These are phyloP conservation scores for Thelonectria rubi DNA, from an alignment of 2,329 filamentous ascomycete species.

Conservation along the genomic window DNA sequence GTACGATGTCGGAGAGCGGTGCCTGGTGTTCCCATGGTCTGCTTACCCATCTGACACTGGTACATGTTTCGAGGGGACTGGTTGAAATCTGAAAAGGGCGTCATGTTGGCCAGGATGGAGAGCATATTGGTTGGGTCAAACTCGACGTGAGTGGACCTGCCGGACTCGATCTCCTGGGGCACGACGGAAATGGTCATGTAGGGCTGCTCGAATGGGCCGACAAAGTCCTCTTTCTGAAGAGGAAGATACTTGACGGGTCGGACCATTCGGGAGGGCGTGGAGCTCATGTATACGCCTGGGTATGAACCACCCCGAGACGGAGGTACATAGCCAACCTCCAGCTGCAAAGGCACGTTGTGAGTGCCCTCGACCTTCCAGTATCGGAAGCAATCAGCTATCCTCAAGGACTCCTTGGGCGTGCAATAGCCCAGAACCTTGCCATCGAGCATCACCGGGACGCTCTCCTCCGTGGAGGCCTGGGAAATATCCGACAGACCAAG, in stretches of 20 bases:
- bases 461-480: constrained; percentile 82
- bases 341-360: constrained; percentile 79
- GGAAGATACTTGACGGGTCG: constrained; percentile 92
- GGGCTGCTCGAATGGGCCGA: constrained; percentile 94
- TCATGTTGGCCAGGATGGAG: constrained; percentile 98
- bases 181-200: constrained; percentile 98
- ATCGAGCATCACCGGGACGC: constrained; percentile 88
- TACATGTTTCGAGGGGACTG: constrained; percentile 99
- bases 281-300: constrained; percentile 94
- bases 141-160: constrained; percentile 92
- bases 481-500: constrained; percentile 81
- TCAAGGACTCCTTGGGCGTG: constrained; percentile 80
- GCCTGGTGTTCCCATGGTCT: constrained; percentile 97
- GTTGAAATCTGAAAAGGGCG: constrained; percentile 98
- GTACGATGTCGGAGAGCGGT: constrained; percentile 86
- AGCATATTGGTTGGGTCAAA: constrained; percentile 95
- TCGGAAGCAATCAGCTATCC: constrained; percentile 85
- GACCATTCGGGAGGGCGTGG: constrained; percentile 85
- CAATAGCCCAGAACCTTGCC: constrained; percentile 92
- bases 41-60: constrained; percentile 99
- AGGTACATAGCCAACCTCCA: constrained; percentile 93
- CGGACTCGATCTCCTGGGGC: constrained; percentile 87
- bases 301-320: constrained; percentile 92
- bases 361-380: constrained; percentile 95
- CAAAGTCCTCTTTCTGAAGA: constrained; percentile 83